These are phyloP conservation scores for Penicillium psychrosexuale DNA, from an alignment of 2,329 filamentous ascomycete species.

Conservation along the genomic window DNA sequence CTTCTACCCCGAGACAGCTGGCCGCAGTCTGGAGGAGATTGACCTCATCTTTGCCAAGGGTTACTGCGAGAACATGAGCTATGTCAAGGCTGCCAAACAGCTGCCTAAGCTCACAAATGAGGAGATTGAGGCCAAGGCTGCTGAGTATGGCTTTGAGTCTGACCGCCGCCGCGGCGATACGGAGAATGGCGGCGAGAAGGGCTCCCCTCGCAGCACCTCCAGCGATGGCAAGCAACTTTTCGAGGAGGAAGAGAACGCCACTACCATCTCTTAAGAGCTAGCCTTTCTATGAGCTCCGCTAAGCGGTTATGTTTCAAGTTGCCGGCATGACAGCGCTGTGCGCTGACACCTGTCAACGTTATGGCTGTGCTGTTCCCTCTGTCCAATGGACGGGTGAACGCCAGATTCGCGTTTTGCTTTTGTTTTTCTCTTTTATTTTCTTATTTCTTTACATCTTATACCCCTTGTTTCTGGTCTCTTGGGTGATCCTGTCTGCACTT, in stretches of 20 bases:
- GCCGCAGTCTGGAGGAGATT: slow-evolving; percentile 45
- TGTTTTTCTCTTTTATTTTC: too few relatives aligned
- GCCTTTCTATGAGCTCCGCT: neutral
- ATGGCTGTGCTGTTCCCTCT: slow-evolving; percentile 4
- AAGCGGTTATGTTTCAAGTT: neutral
- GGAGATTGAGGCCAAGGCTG: slow-evolving; percentile 34
- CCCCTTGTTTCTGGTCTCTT: slow-evolving; percentile 13
- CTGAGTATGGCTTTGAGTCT: slow-evolving; percentile 29
- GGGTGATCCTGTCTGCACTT: neutral
- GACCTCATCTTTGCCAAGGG: slow-evolving; percentile 48
- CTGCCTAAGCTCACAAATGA: slow-evolving; percentile 36
- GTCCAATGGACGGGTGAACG: neutral
- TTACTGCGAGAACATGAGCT: slow-evolving; percentile 42
- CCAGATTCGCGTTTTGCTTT: slow-evolving; percentile 5
- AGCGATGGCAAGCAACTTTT: slow-evolving; percentile 15
- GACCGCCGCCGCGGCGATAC: slow-evolving; percentile 9
- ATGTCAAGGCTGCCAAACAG: slow-evolving; percentile 33
- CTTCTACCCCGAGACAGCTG: slow-evolving; percentile 53
- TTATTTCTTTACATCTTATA: slow-evolving; percentile 12
- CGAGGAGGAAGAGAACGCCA: slow-evolving; percentile 3
- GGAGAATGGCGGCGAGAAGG: slow-evolving; percentile 25
- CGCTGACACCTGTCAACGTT: slow-evolving; percentile 8
- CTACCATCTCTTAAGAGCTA: neutral
- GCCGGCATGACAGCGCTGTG: slow-evolving; percentile 13
- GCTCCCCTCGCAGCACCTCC: slow-evolving; percentile 8